Percentiles rank a stretch among this genome's conserved stretches.
Conservation (phyloP, 306 rosid species). For the Medicago arabica region DNA sequence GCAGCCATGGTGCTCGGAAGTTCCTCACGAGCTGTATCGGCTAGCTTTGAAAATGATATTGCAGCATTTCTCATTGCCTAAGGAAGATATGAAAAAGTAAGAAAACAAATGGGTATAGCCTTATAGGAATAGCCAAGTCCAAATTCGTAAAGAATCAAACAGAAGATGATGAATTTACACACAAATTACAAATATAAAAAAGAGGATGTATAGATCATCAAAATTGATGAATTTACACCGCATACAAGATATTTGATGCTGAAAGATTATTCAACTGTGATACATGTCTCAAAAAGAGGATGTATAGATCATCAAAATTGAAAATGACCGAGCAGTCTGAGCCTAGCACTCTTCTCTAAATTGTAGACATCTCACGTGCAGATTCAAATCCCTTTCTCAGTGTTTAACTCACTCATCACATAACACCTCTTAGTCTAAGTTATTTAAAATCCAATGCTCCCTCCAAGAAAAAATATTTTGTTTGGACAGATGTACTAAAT, state of each 20-base stretch:
- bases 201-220: too few species aligned
- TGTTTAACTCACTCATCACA: background rate
- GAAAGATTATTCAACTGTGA: background rate
- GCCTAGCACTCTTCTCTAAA: background rate
- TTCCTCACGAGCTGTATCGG: constrained; percentile 93
- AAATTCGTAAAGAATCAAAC: constrained; percentile 25
- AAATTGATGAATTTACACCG: background rate
- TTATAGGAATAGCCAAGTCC: constrained; percentile 4
- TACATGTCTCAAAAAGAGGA: background rate
- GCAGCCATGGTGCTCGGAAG: constrained; percentile 99
- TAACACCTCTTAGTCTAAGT: constrained; percentile 8
- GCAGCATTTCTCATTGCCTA: constrained; percentile 97
- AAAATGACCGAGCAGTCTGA: background rate
- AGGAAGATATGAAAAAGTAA: constrained; percentile 16
- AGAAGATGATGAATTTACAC: constrained; percentile 26
- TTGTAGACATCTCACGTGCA: background rate
- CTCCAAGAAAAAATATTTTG: background rate
- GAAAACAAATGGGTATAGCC: background rate
- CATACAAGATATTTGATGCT: background rate
- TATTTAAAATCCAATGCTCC: constrained; percentile 19
- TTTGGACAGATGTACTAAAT: background rate
- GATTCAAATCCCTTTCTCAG: constrained; percentile 1
- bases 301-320: background rate
- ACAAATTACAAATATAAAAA: background rate
- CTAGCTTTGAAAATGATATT: constrained; percentile 84